Evolutionary conservation across 2,329 filamentous ascomycete genomes (phyloP), one percentile per base, ranked within the genome.

Genomic region (Beauveria australis): DNA sequence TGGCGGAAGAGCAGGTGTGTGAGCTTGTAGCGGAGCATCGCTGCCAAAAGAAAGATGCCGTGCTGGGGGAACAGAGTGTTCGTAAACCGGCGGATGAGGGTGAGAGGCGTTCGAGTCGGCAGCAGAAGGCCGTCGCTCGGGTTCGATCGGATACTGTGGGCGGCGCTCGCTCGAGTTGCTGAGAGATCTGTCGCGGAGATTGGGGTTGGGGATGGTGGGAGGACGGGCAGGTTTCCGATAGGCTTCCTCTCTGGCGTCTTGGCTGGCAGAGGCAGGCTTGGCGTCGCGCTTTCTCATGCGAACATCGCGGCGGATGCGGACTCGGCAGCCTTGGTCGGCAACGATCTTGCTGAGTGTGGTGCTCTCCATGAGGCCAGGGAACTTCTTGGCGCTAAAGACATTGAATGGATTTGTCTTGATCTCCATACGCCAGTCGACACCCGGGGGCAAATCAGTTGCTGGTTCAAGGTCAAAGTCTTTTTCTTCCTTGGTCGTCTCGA

Each of bases 311-410:
- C 94, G 86, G 69, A 99, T 99, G 51, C 94, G 89, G 30, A 99
- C 94, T 66, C 93, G 91, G 74, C 94, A 97, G 62, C 94, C 94
- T 75, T 99, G 94, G 74, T 99, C 93, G 19, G 93, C 92, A 48
- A 99, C 92, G 41, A 91, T 89, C 64, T 92, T 89, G 75, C 92
- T 97, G 54, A 97, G 79, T 14, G 83, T 79, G 0, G 94, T 99
- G 76, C 92, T 97, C 73, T 94, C 91, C 49, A 89, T 88, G 62
- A 97, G 79, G 19, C 93, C 94, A 18, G 94, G 94, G 77, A 99
- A 99, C 78, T 97, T 97, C 86, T 97, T 99, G 56, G 94, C 94
- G 68, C 92, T 97, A 78, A 83, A 97, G 47, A 97, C 94, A 53
- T 85, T 87, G 73, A 99, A 97, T 0, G 90, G 86, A 14, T 82